Percentiles rank a stretch among this genome's conserved stretches.
Evolutionary conservation across 129 eudicot genomes (phyloP).

Genomic region (Dittrichia graveolens): DNA sequence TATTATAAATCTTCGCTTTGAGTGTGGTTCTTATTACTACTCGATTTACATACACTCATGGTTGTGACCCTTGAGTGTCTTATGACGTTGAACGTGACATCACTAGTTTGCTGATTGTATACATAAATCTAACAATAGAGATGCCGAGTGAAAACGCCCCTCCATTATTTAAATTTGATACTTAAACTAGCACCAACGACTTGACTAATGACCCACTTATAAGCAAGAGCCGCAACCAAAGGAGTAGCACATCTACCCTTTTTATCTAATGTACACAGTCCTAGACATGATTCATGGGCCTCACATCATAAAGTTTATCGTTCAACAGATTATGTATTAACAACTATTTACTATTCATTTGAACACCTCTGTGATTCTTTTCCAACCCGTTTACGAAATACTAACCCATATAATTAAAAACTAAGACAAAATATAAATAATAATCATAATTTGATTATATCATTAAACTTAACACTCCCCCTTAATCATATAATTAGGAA

Average conservation of each 20-base stretch:
- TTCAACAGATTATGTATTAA: conserved; percentile 35
- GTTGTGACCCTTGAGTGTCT: too few species aligned
- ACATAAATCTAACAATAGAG: too few species aligned
- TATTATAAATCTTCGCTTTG: too few species aligned
- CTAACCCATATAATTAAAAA: too few species aligned
- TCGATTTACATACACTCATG: too few species aligned
- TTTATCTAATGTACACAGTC: conserved; percentile 29
- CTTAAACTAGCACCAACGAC: conserved; percentile 42
- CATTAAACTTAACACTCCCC: too few species aligned
- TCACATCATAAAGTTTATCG: conserved; percentile 41
- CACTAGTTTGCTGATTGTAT: conserved; percentile 47
- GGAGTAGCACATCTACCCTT: conserved; percentile 42
- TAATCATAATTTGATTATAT: too few species aligned
- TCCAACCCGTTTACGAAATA: too few species aligned
- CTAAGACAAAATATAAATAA: too few species aligned
- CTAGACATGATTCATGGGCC: conserved; percentile 32
- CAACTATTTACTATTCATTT: neutral
- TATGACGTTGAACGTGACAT: too few species aligned
- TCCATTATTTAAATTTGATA: conserved; percentile 44
- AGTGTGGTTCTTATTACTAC: too few species aligned
- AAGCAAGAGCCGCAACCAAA: conserved; percentile 47
- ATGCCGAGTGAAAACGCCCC: conserved; percentile 51
- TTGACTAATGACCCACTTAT: conserved; percentile 44
- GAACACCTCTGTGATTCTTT: conserved; percentile 21
- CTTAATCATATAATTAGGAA: too few species aligned